Base-by-base conservation (phyloP, 371 early-diverging fungal species). In the Catenaria anguillulae region DNA sequence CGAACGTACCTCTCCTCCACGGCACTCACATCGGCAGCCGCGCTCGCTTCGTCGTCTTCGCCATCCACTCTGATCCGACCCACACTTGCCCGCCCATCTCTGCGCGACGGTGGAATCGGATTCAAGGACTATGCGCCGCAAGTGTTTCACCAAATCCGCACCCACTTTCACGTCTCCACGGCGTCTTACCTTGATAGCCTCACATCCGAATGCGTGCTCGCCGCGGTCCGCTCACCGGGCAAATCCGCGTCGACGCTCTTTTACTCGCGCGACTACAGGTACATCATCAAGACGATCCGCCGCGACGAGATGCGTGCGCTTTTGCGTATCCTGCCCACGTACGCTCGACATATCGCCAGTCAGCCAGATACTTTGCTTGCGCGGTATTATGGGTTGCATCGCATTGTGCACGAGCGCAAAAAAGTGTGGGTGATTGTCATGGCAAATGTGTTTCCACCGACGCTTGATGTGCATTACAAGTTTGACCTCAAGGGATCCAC, bases 121-220 rank as follows among this genome's bases (percentile, higher is more conserved):
- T 97, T 96, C 70, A 97, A 95, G 69, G 96, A 97, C 70, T 96
- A 96, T 70, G 90, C 93, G 4, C 96, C 94, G 15, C 90, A 90
- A 89, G 92, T 92, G 23, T 97, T 97, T 68, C 83, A 93, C 50
- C 70, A 79, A 62, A 76, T 95, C 56, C 76, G 97, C 35, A 86
- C 90, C 56, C 77, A 78, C 21, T 94, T 92, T 69, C 78, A 83
- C 52, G 84, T 97, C 34, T 90, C 91, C 66, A 80, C 92, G 23
- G 87, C 87, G 23, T 93, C 96, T 62, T 96, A 96, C 67, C 74
- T 96, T 75, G 89, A 88, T 78, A 93, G 93, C 1, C 71, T 96
- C 55, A 96, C 96, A 0, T 89, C 87, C 72, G 91, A 92, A 71
- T 95, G 93, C 70, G 90, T 95, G 48, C 76, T 97, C 0, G 90